Evolutionary conservation across 257 asterid species (phyloP), one percentile per base, ranked within the genome.

Genomic region (Nicotiana otophora): DNA sequence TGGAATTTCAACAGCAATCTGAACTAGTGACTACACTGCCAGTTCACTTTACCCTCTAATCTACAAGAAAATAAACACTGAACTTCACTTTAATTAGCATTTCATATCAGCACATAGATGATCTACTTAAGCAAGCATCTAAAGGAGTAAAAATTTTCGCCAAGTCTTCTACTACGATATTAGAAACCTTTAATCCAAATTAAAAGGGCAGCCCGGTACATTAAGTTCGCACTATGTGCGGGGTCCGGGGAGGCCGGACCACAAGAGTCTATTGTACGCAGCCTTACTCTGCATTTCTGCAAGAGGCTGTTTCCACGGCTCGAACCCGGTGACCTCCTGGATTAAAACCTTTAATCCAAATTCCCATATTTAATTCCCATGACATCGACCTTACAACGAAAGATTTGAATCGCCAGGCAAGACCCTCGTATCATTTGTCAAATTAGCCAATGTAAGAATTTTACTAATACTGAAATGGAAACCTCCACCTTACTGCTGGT

Each of bases 401-500:
- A 26, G 42, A 48, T 48, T 61, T 74, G 58, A 48, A 74, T 74
- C 15, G 12, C 34, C 12, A 70, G n/a, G 10, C 7, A 20, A 42
- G 30, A 70, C 78, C 42, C 36, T 70, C n/a, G 0, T 70, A 70
- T 70, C 78, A 42, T 70, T 23, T 23, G 20, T 72, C 8, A 31
- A 72, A 72, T 46, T 72, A 72, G 80, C 42, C 26, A 5, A 51
- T 48, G 26, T 48, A 74, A 48, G 62, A 74, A 74, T 7, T 36
- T 48, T 46, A 48, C 62, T 26, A 74, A 26, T 48, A 74, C 26
- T 7, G 55, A 26, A 54, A 23, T 14, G 39, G 80, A 48, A 46
- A 77, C 26, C 72, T 84, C 51, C 89, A 96, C 99, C 99, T 94
- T 96, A 83, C 92, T 93, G 86, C 94, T 94, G 80, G 97, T 91